phyloP scores from a whole-genome alignment of 108 stramenopile species.

The Cylindrotheca closterium region DNA sequence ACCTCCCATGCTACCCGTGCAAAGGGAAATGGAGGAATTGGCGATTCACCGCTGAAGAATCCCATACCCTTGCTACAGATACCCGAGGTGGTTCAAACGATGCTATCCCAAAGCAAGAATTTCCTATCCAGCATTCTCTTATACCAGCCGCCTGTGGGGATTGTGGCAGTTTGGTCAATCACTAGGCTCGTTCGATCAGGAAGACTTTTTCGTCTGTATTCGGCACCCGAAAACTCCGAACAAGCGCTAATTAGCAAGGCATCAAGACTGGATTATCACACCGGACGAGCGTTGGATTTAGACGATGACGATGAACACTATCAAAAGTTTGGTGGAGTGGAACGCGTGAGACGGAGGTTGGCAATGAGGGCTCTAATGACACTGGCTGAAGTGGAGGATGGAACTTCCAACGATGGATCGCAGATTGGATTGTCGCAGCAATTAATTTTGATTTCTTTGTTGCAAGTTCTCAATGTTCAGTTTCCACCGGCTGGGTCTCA shows the following conservation, averaged over 20 bases:
- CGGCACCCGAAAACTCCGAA: slow-evolving; percentile 12
- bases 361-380: slow-evolving; percentile 15
- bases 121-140: slow-evolving; percentile 11
- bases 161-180: slow-evolving; percentile 42
- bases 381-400: background rate
- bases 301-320: slow-evolving; percentile 61
- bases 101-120: background rate
- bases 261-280: slow-evolving; percentile 28
- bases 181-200: slow-evolving; percentile 29
- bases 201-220: slow-evolving; percentile 22
- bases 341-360: slow-evolving; percentile 51
- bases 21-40: no score
- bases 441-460: slow-evolving; percentile 10
- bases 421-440: slow-evolving; percentile 30
- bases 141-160: slow-evolving; percentile 76
- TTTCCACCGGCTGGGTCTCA: slow-evolving; percentile 30
- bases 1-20: background rate
- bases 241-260: slow-evolving; percentile 41
- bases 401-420: background rate
- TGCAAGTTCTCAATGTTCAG: slow-evolving; percentile 16
- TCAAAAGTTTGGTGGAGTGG: slow-evolving; percentile 56
- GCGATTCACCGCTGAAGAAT: background rate
- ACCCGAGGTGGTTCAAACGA: background rate
- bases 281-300: slow-evolving; percentile 56
- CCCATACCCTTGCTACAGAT: background rate